Evolutionary conservation across 140 eudicot genomes (phyloP), one percentile per base, ranked within the genome.

Genomic region (Eryngium alpinum): DNA sequence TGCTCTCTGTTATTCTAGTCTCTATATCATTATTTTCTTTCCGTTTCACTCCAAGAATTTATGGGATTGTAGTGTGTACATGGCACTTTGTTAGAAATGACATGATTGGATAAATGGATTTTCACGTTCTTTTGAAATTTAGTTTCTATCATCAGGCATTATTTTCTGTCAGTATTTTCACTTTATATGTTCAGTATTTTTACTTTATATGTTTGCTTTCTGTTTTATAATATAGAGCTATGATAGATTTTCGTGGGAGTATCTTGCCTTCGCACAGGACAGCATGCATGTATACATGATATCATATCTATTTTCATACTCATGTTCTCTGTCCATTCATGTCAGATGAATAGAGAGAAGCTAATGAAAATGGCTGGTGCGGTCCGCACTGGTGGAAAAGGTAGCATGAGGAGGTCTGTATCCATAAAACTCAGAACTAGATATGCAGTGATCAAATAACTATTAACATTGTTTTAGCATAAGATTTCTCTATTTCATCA

Each of bases 351-450:
- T 89, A 92, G 88, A 74, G 96, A 92, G 67, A 92, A 89, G 90
- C 91, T 92, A 60, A 83, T 53, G 91, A 92, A 92, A 88, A 92
- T 92, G 96, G 96, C 96, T 5, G 93, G 96, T 88, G 91, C 92
- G 34, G 97, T 90, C 67, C 95, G 93, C 87, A 92, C 96, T 12
- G 96, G 97, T 86, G 97, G 97, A 10, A 90, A 90, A 89, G 97
- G 97, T 28, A 92, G 91, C 80, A 66, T 90, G 83, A 89, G 96
- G 88, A 89, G 97, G 94, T 92, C 5, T 34, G 85, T 78, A 1
- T 74, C 34, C 33, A 21, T 22, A 21, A 67, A 63, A 51, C 33
- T 31, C 7, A 51, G 52, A 63, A 32, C 49, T 32, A 29, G 75
- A 70, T 31, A 17, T 69, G 9, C 33, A 38, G 46, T 7, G 46